Percentiles rank a stretch among this genome's conserved stretches.
Evolutionary conservation across 164 flowering plant genomes (phyloP).

Genomic region (Magnolia kwangsiensis): DNA sequence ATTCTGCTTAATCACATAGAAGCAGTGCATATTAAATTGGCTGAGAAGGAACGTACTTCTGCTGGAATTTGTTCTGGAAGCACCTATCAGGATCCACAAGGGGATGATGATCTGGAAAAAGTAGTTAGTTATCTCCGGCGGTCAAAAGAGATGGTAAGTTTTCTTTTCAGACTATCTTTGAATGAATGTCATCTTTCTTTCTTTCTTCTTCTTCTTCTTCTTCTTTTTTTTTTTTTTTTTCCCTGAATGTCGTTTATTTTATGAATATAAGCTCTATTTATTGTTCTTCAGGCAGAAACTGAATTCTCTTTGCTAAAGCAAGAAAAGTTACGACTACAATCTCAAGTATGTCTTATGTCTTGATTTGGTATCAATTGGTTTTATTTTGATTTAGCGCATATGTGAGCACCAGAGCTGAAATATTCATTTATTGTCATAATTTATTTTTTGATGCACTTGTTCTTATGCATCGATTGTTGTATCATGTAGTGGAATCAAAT

Average conservation of each 20-base stretch:
- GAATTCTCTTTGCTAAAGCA: conserved; percentile 85
- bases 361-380: not conserved
- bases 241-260: not conserved
- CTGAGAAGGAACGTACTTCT: conserved; percentile 57
- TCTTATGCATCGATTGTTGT: not conserved
- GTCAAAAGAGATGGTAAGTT: conserved; percentile 76
- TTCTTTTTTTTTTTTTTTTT: no score
- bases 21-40: conserved; percentile 78
- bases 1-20: conserved; percentile 68
- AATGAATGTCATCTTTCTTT: not conserved
- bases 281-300: conserved; percentile 67
- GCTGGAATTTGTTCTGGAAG: conserved; percentile 39
- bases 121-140: conserved; percentile 76
- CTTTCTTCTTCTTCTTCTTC: no score
- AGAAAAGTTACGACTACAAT: conserved; percentile 76
- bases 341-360: conserved; percentile 46
- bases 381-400: not conserved
- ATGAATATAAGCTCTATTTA: not conserved
- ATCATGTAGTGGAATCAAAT: not conserved
- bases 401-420: not conserved
- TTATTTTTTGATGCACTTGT: not conserved
- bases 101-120: conserved; percentile 62
- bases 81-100: conserved; percentile 23
- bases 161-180: not conserved
- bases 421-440: not conserved